Percentiles rank a stretch among this genome's conserved stretches.
These are phyloP conservation scores for Allium sativum DNA, from an alignment of 106 monocot species.

Conservation along the genomic window DNA sequence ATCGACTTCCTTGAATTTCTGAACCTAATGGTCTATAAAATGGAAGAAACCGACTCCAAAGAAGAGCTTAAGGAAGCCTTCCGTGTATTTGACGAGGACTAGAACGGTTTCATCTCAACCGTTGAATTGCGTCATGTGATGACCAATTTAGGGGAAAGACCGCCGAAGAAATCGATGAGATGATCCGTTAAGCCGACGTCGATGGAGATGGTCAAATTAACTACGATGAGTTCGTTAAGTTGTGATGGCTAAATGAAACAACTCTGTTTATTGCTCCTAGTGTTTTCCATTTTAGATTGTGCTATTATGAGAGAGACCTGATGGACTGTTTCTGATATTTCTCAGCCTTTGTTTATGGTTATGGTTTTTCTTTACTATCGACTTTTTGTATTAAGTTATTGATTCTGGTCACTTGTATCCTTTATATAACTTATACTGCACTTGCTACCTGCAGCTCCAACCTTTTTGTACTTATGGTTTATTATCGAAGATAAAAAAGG, in stretches of 20 bases:
- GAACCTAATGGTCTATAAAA: constrained; percentile 50
- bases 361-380: too few relatives aligned
- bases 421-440: too few relatives aligned
- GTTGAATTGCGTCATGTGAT: constrained; percentile 60
- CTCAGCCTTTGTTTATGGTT: too few relatives aligned
- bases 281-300: too few relatives aligned
- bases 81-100: constrained; percentile 57
- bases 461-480: too few relatives aligned
- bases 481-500: too few relatives aligned
- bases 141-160: constrained; percentile 63
- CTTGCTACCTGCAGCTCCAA: too few relatives aligned
- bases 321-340: too few relatives aligned
- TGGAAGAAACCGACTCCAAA: constrained; percentile 56
- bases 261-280: too few relatives aligned
- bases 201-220: constrained; percentile 63
- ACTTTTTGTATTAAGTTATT: too few relatives aligned
- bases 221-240: constrained; percentile 58
- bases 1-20: constrained; percentile 59
- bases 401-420: too few relatives aligned
- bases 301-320: too few relatives aligned
- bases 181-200: constrained; percentile 55
- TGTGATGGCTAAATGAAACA: constrained; percentile 61
- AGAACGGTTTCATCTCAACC: constrained; percentile 58
- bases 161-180: constrained; percentile 51
- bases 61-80: constrained; percentile 61